phyloP scores from a whole-genome alignment of 345 rosid species.

The Euphorbia tirucalli region DNA sequence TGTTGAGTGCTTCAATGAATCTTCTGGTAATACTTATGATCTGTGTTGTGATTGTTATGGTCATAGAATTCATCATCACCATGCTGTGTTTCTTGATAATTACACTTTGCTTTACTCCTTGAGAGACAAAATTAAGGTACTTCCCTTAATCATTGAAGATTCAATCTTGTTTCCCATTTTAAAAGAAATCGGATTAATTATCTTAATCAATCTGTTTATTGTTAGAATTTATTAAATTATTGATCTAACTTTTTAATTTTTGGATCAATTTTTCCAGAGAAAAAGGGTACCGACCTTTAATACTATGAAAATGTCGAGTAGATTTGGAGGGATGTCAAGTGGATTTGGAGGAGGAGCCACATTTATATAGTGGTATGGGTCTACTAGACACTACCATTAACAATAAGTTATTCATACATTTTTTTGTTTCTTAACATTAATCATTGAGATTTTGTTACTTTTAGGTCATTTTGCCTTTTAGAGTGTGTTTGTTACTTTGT shows the following conservation, averaged over 20 bases:
- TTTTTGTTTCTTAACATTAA: too few relatives aligned
- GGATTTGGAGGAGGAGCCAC: neutral
- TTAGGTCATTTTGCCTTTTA: too few relatives aligned
- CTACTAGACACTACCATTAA: neutral
- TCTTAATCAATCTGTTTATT: neutral
- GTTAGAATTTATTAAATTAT: neutral
- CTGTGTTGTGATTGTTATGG: neutral
- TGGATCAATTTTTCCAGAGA: neutral
- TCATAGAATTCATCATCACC: neutral
- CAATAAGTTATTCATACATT: too few relatives aligned
- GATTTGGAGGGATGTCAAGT: neutral
- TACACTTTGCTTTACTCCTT: neutral
- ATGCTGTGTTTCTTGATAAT: neutral
- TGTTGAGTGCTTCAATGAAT: neutral
- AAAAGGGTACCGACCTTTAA: neutral
- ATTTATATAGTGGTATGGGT: neutral
- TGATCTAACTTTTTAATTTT: neutral
- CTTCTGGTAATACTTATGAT: neutral
- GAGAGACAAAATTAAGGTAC: neutral
- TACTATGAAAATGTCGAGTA: neutral
- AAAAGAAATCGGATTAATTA: too few relatives aligned
- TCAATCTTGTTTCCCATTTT: too few relatives aligned
- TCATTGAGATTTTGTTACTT: too few relatives aligned
- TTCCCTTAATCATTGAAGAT: too few relatives aligned
- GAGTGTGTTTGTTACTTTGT: too few relatives aligned